Evolutionary conservation across 2,329 filamentous ascomycete genomes (phyloP).

Genomic region (Emergomyces pasteurianus): DNA sequence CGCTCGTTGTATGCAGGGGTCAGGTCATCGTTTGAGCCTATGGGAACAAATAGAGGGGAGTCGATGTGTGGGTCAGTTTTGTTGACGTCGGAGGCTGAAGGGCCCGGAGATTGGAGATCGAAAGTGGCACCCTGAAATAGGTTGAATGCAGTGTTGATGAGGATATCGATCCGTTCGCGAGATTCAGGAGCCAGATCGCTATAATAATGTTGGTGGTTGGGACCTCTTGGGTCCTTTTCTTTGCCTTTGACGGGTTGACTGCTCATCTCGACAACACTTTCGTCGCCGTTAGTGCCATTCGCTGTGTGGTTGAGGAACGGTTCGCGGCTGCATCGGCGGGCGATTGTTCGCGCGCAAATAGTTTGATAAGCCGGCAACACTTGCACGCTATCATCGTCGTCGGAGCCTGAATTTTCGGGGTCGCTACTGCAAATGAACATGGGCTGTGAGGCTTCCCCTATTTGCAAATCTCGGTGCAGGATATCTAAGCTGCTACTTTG

Average conservation of each 20-base stretch:
- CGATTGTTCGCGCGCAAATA: neutral
- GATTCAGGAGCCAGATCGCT: neutral
- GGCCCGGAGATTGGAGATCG: neutral
- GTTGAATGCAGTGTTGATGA: conserved; percentile 2
- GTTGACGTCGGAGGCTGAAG: neutral
- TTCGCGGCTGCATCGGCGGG: neutral
- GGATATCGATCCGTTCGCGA: conserved; percentile 3
- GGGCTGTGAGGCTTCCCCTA: neutral
- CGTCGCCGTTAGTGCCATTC: neutral
- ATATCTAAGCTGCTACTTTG: neutral
- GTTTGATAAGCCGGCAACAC: neutral
- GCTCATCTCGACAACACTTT: neutral
- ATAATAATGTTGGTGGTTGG: no score
- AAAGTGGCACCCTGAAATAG: neutral
- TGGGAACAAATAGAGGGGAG: neutral
- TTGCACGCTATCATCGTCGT: neutral
- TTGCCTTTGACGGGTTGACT: neutral
- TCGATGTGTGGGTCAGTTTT: neutral
- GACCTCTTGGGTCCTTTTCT: neutral
- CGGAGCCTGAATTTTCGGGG: neutral
- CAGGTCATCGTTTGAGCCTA: neutral
- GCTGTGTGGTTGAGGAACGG: neutral
- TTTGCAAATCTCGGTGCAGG: neutral
- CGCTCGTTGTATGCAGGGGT: neutral
- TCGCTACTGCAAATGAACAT: neutral